phyloP scores from a whole-genome alignment of 2,329 filamentous ascomycete genomes.

The Sporothrix sp. region DNA sequence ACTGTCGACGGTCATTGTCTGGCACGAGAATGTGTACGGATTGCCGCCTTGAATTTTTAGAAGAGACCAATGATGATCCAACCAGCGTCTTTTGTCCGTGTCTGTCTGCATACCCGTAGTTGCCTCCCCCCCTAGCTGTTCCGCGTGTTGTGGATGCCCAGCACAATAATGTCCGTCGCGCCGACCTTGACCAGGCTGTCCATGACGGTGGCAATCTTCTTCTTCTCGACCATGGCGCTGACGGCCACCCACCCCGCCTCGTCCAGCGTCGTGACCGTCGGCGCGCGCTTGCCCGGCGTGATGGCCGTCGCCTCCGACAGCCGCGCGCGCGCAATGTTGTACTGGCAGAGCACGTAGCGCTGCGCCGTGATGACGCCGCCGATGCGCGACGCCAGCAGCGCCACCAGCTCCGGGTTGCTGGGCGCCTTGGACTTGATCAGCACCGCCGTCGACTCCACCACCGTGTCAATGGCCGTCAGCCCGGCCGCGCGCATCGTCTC shows the following conservation, averaged over 20 bases:
- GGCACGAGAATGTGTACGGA: too few species aligned
- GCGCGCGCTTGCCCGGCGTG: conserved; percentile 87
- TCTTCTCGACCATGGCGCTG: conserved; percentile 85
- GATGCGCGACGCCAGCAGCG: conserved; percentile 78
- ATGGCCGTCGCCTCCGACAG: conserved; percentile 62
- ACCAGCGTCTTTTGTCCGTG: neutral
- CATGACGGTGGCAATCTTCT: conserved; percentile 76
- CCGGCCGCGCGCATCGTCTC: conserved; percentile 97
- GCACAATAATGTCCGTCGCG: conserved; percentile 74
- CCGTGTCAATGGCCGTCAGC: conserved; percentile 86
- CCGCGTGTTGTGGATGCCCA: conserved; percentile 68
- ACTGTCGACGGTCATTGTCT: too few species aligned
- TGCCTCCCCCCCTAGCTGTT: conserved; percentile 16
- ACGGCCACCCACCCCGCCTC: conserved; percentile 91
- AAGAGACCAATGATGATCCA: too few species aligned
- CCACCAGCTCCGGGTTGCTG: conserved; percentile 68
- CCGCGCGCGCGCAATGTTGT: conserved; percentile 71
- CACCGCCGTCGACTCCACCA: conserved; percentile 77
- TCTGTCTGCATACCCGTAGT: neutral
- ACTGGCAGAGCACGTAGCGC: conserved; percentile 88
- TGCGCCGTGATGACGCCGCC: conserved; percentile 91
- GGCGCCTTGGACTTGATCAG: conserved; percentile 84
- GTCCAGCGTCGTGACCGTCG: conserved; percentile 83
- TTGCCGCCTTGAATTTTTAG: too few species aligned
- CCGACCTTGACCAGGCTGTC: conserved; percentile 68